These are phyloP conservation scores for Sugiyamaella chiloensis DNA, from an alignment of 805 yeast genomes.

Conservation along the genomic window DNA sequence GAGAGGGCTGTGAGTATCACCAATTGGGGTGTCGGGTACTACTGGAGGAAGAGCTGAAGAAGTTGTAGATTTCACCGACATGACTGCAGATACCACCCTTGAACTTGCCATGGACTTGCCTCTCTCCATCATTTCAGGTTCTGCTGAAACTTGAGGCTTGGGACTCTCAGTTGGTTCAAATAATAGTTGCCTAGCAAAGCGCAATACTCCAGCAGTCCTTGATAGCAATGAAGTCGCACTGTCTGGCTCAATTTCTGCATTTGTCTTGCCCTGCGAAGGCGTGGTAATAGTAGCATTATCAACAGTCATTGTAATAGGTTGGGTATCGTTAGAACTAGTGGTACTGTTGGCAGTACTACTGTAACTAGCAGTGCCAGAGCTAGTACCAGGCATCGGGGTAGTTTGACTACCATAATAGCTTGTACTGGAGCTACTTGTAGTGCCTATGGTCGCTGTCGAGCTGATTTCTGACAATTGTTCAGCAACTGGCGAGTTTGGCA, in stretches of 20 bases:
- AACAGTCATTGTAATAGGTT: background rate
- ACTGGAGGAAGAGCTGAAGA: too few species aligned
- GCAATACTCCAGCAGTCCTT: conserved; percentile 19
- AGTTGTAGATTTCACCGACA: background rate
- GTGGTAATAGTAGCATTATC: background rate
- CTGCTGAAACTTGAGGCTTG: background rate
- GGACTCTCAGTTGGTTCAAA: conserved; percentile 14
- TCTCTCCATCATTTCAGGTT: background rate
- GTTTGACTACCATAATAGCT: too few species aligned
- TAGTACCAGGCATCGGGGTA: background rate
- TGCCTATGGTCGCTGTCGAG: background rate
- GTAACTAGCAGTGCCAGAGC: background rate
- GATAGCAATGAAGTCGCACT: conserved; percentile 1
- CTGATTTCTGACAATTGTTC: background rate
- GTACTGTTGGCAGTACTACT: background rate
- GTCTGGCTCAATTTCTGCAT: background rate
- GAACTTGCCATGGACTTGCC: too few species aligned
- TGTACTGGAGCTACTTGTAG: background rate
- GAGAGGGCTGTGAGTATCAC: background rate
- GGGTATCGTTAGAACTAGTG: background rate
- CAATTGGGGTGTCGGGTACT: background rate
- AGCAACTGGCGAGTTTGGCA: background rate
- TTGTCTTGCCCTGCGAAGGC: background rate
- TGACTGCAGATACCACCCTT: background rate
- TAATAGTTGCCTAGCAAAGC: conserved; percentile 21